Base-by-base conservation (phyloP, 169 alveolate genomes). In the Plasmodium vivax region DNA sequence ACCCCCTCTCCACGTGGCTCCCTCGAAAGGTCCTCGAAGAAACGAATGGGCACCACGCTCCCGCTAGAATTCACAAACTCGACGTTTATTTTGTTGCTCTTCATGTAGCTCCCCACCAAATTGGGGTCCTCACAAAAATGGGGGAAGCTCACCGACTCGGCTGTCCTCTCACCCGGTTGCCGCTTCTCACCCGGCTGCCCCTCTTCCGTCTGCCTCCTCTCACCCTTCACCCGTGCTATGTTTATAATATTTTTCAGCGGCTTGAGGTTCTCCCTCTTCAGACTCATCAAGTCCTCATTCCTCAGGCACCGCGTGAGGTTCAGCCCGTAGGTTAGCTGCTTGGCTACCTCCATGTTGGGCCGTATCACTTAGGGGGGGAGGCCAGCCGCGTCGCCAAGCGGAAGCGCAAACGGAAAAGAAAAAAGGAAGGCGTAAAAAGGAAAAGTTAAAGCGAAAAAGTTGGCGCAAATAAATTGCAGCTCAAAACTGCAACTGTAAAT, bases 221-320 rank as follows among this genome's bases (percentile, higher is more conserved):
- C 41, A 3, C 56, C 43, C 16, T 80, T 71, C 9, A 34, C 16
- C 51, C 62, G 71, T 4, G 34, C 41, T 77, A 92, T 72, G 41
- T 72, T 81, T 51, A 92, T 72, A 45, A 92, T 82, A 41, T 92
- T 92, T 81, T 45, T 81, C 51, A 92, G 62, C 12, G 95, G 95
- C 56, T 81, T 92, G 38, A 92, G 84, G 58, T 92, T 92, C 79
- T 92, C 92, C 47, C 56, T 82, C 68, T 92, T 92, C 45, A 92
- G 73, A 54, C 75, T 82, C 92, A 82, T 30, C 23, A 92, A 32
- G 38, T 92, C 92, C 12, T 72, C 75, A 92, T 56, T 56, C 71
- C 72, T 54, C 2, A 88, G 32, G 51, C 30, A 47, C 3, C 81
- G 36, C 41, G 19, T 88, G 73, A 92, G 45, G 73, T 92, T 92